phyloP scores from a whole-genome alignment of 2,329 filamentous ascomycete species.

The Penicillium sp. region DNA sequence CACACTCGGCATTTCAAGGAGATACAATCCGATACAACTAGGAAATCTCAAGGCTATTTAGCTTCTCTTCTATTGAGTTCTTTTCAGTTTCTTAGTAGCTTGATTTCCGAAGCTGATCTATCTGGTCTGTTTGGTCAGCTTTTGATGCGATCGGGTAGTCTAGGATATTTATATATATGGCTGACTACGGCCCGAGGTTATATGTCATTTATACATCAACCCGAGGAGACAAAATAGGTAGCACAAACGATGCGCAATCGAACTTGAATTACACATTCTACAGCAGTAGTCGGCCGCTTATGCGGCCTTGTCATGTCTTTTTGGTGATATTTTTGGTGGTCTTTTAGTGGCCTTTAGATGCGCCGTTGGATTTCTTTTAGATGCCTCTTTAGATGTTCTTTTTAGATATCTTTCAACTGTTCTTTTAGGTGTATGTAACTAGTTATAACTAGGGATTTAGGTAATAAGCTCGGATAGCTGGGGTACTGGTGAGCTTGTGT shows the following conservation, averaged over 20 bases:
- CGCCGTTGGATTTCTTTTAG: too few relatives aligned
- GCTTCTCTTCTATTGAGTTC: too few relatives aligned
- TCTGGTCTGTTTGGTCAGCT: not conserved
- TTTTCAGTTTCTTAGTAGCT: too few relatives aligned
- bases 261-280: not conserved
- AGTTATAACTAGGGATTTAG: too few relatives aligned
- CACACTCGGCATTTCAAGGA: constrained; percentile 12
- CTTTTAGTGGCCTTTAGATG: too few relatives aligned
- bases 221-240: not conserved
- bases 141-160: not conserved
- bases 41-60: not conserved
- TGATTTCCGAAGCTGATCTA: not conserved
- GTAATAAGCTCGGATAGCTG: not conserved
- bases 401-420: too few relatives aligned
- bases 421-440: too few relatives aligned
- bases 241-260: not conserved
- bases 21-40: not conserved
- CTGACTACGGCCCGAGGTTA: not conserved
- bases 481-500: not conserved
- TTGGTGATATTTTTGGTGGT: too few relatives aligned
- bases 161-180: not conserved
- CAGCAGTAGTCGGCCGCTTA: too few relatives aligned
- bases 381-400: too few relatives aligned
- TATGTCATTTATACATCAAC: not conserved
- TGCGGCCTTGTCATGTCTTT: too few relatives aligned